phyloP scores from a whole-genome alignment of 2,329 filamentous ascomycete genomes.

The Aureobasidium zeae region DNA sequence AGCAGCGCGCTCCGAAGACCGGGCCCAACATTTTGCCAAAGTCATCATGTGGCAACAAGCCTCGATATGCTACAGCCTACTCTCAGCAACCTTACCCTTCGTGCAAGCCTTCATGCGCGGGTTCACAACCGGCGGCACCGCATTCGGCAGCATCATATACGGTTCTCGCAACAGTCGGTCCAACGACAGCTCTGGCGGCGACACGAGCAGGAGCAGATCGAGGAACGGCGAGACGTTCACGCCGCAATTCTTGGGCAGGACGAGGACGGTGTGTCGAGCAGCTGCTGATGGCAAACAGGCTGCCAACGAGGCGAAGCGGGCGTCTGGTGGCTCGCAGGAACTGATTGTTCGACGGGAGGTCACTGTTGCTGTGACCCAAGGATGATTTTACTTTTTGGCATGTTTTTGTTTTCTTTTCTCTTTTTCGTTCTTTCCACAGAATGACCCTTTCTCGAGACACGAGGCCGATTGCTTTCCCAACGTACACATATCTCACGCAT shows the following conservation, averaged over 20 bases:
- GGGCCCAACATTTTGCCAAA: slow-evolving; percentile 20
- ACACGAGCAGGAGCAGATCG: slow-evolving; percentile 6
- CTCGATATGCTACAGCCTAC: slow-evolving; percentile 30
- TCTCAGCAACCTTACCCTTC: slow-evolving; percentile 32
- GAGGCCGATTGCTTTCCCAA: too few relatives aligned
- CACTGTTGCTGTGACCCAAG: slow-evolving; percentile 6
- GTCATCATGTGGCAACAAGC: slow-evolving; percentile 26
- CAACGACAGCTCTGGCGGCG: slow-evolving; percentile 6
- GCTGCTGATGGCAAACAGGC: slow-evolving; percentile 10
- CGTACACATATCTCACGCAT: background rate
- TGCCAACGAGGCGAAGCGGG: background rate
- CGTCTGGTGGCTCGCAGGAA: slow-evolving; percentile 9
- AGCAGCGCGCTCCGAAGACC: slow-evolving; percentile 19
- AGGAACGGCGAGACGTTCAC: slow-evolving; percentile 9
- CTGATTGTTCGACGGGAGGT: slow-evolving; percentile 11
- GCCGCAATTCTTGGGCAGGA: slow-evolving; percentile 8
- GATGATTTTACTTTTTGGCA: background rate
- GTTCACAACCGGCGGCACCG: slow-evolving; percentile 25
- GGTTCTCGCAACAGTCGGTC: slow-evolving; percentile 12
- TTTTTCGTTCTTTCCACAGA: too few relatives aligned
- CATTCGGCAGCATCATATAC: slow-evolving; percentile 14
- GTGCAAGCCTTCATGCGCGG: slow-evolving; percentile 29
- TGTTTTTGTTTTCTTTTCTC: background rate
- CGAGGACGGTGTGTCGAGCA: slow-evolving; percentile 5
- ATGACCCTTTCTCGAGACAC: too few relatives aligned